Evolutionary conservation across 352 stramenopile species (phyloP).

Genomic region (Globisporangium emineosum): DNA sequence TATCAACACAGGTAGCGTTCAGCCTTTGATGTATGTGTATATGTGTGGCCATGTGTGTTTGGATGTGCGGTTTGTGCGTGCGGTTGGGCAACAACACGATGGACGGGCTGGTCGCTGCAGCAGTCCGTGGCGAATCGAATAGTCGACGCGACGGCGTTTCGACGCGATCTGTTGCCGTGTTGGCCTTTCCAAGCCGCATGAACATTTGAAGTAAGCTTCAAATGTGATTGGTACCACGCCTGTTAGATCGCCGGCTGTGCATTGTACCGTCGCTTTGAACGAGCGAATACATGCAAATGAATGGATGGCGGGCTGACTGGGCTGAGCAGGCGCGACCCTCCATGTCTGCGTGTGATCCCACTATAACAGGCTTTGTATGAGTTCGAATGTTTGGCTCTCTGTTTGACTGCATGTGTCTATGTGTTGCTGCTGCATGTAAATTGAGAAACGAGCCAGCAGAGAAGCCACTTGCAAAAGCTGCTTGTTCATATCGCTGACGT

Average conservation of each 20-base stretch:
- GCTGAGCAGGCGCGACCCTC: slow-evolving; percentile 8
- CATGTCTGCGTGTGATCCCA: background rate
- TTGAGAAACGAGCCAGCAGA: slow-evolving; percentile 3
- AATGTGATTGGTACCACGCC: background rate
- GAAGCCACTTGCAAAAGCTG: background rate
- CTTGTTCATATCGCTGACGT: slow-evolving; percentile 1
- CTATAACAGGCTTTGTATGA: too few relatives aligned
- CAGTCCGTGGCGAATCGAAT: background rate
- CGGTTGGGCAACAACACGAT: too few relatives aligned
- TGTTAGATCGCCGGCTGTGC: background rate
- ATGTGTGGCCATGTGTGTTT: background rate
- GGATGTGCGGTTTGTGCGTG: background rate
- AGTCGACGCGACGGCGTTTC: slow-evolving; percentile 6
- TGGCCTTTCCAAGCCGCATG: background rate
- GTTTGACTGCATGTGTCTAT: background rate
- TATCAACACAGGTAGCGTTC: background rate
- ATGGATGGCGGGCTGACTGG: background rate
- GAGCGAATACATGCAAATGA: background rate
- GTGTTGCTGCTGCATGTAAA: background rate
- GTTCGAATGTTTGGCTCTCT: background rate
- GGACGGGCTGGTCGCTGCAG: too few relatives aligned
- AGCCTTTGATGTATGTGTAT: background rate
- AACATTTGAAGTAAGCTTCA: background rate
- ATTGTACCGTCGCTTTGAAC: background rate
- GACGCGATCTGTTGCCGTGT: background rate